These are phyloP conservation scores for Colletotrichum cereale DNA, from an alignment of 2,329 filamentous ascomycete genomes.

Conservation along the genomic window DNA sequence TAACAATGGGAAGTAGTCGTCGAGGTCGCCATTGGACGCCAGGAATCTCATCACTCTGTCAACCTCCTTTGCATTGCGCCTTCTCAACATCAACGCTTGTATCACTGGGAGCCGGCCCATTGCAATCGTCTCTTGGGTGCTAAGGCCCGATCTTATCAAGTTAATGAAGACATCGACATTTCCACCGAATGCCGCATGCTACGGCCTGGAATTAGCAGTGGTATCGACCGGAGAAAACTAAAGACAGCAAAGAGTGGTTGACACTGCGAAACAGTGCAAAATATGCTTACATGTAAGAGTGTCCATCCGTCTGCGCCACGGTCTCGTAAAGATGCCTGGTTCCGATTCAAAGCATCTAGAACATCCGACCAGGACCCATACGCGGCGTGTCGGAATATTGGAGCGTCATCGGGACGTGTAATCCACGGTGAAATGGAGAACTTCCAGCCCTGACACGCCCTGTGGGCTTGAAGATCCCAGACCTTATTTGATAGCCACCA, in stretches of 20 bases:
- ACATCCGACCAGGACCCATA: not conserved
- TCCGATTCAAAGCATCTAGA: not conserved
- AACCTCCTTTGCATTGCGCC: not conserved
- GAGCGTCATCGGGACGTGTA: not conserved
- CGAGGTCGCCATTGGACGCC: not conserved
- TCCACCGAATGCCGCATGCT: not conserved
- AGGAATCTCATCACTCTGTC: not conserved
- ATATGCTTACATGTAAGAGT: not conserved
- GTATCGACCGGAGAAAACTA: not conserved
- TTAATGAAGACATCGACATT: not conserved
- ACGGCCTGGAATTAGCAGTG: not conserved
- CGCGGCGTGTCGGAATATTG: not conserved
- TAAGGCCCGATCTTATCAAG: not conserved
- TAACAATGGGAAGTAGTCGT: not conserved
- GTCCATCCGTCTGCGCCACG: not conserved
- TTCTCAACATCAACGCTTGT: rapidly evolving
- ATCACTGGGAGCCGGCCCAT: rapidly evolving
- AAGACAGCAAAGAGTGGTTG: not conserved
- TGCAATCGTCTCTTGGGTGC: not conserved
- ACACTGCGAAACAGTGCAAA: not conserved
- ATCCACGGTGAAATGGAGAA: conserved; percentile 3
- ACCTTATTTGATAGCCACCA: not conserved
- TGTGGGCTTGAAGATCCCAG: not conserved
- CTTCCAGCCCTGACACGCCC: not conserved
- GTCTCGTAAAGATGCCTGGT: not conserved